A percentile compares a stretch with the other conserved stretches of the same genome.
Conservation (phyloP, 306 rosid genomes). For the Crotalaria pallida region DNA sequence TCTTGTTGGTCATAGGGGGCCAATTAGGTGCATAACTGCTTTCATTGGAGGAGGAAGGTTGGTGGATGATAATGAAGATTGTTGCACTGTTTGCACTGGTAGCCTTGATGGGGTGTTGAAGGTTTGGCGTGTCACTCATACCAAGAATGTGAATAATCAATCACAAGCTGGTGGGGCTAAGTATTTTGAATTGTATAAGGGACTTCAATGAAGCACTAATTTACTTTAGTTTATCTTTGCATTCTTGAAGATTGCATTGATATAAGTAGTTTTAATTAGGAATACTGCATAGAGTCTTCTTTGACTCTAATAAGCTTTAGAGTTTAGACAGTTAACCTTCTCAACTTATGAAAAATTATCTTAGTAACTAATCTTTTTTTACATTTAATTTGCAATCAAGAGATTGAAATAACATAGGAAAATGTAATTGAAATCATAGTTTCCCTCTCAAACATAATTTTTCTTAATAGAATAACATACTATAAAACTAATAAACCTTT, state of each 20-base stretch:
- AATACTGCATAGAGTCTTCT: not conserved
- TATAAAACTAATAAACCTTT: not conserved
- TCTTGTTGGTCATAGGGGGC: conserved; percentile 84
- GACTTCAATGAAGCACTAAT: not conserved
- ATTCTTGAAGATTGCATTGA: not conserved
- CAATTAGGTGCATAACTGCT: conserved; percentile 61
- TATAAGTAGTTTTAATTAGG: not conserved
- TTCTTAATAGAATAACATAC: not conserved
- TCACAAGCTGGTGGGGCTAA: conserved; percentile 37
- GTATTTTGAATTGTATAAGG: conserved; percentile 46
- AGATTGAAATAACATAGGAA: not conserved
- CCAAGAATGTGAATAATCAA: conserved; percentile 17
- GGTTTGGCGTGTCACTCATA: conserved; percentile 65
- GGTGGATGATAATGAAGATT: conserved; percentile 42
- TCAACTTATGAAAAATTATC: not conserved
- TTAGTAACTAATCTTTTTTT: too few relatives aligned
- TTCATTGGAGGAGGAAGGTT: conserved; percentile 31
- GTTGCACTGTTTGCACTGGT: conserved; percentile 65
- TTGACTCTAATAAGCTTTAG: not conserved
- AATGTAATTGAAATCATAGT: not conserved
- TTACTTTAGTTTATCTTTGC: not conserved
- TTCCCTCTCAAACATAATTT: not conserved
- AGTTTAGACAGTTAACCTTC: not conserved
- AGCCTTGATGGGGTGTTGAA: conserved; percentile 89
- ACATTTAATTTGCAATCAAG: not conserved